phyloP scores from a whole-genome alignment of 495 filamentous ascomycete species.

The Tuber indicum region DNA sequence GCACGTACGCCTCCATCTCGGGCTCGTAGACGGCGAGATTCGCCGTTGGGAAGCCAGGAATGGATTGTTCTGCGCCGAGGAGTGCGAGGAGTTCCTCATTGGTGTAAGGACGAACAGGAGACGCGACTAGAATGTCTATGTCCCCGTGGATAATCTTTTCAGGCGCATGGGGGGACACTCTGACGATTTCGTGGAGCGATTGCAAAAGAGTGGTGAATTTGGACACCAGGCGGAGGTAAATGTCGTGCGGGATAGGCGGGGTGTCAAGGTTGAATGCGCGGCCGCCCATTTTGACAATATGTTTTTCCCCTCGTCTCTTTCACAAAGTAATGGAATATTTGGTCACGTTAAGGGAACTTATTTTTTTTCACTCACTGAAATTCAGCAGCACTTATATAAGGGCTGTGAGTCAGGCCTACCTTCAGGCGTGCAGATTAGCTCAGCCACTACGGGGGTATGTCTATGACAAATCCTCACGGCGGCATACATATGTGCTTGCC shows the following conservation, averaged over 20 bases:
- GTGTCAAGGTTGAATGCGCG: constrained; percentile 53
- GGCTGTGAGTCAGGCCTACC: background rate
- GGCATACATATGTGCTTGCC: background rate
- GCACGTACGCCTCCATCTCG: constrained; percentile 47
- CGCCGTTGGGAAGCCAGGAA: constrained; percentile 30
- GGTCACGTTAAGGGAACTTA: background rate
- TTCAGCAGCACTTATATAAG: background rate
- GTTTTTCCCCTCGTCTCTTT: background rate
- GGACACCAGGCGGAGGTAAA: constrained; percentile 48
- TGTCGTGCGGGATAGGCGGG: constrained; percentile 52
- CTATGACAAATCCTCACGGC: background rate
- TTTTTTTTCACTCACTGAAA: background rate
- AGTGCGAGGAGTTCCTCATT: constrained; percentile 13
- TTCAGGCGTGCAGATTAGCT: background rate
- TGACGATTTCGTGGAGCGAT: constrained; percentile 47
- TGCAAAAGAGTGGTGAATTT: constrained; percentile 46
- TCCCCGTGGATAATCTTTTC: constrained; percentile 55
- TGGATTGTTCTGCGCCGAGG: constrained; percentile 18
- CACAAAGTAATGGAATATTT: background rate
- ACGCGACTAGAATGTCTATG: constrained; percentile 54
- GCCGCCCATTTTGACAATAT: constrained; percentile 52
- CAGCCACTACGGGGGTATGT: background rate
- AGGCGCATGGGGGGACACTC: constrained; percentile 52
- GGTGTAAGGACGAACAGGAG: constrained; percentile 33
- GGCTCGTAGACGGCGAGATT: constrained; percentile 48